Evolutionary conservation across 1,284 basidiomycete species (phyloP), one percentile per base, ranked within the genome.

Genomic region (Phellinidium pouzarii): DNA sequence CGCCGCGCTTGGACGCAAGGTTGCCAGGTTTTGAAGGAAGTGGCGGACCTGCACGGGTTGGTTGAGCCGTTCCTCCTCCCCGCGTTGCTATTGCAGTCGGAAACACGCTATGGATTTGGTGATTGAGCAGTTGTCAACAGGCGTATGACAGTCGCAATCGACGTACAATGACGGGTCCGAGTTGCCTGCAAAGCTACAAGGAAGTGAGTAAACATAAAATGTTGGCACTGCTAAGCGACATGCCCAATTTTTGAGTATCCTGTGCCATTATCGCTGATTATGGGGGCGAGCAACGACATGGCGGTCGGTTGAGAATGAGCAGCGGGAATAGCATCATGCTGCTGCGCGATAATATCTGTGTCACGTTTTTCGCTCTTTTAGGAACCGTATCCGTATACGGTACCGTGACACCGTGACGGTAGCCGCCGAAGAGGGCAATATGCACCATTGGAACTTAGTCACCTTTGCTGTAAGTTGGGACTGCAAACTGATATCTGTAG

Each of bases 211-310:
- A 40, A 50, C 29, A 38, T 56, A 44, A 26, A 37, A 36, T 17
- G 51, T 20, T 20, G 5, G 34, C 22, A 52, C 34, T 12, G 48
- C 14, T 40, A 20, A 37, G 53, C 55, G 59, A 71, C 82, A 53
- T 68, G 94, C 93, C 94, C 95, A 71, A 97, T 88, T 82, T 98
- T 98, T 22, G 94, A 95, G 72, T 82, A 97, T 17, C 95, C 95
- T 44, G 94, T 98, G 53, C 95, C 95, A 79, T 97, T 97, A 75
- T 98, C 94, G 65, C 92, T 94, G 61, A 95, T 92, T 65, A 95
- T 90, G 58, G 92, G 92, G 19, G 91, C 85, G 57, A 91, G 82
- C 41, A 83, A 68, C 50, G 89, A 83, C 89, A 92, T 92, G 60
- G 31, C 44, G 44, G 44, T 48, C 27, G 31, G 23, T 34, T 36